These are phyloP conservation scores for Schizophyllum amplum DNA, from an alignment of 1,284 basidiomycete genomes.

Conservation along the genomic window DNA sequence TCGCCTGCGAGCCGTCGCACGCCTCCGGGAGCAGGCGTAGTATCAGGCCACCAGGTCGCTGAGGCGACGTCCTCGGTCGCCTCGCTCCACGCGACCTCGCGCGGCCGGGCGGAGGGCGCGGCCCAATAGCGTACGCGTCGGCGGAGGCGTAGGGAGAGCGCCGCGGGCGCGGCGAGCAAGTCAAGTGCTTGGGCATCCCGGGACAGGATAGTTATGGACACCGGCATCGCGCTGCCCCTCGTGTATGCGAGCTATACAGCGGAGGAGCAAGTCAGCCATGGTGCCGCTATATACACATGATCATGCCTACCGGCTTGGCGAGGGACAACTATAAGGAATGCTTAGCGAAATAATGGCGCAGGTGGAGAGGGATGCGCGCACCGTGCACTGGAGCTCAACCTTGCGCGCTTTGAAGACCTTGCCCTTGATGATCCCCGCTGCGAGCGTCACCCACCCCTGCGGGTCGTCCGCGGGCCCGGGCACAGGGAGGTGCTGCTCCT, in stretches of 20 bases:
- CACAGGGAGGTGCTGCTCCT: constrained; percentile 32
- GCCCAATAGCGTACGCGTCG: constrained; percentile 37
- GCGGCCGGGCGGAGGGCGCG: constrained; percentile 22
- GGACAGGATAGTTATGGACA: constrained; percentile 32
- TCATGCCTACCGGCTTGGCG: constrained; percentile 31
- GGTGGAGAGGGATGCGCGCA: constrained; percentile 18
- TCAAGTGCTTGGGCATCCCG: constrained; percentile 32
- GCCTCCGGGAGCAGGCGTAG: constrained; percentile 15
- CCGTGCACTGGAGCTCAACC: constrained; percentile 35
- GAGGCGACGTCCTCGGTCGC: constrained; percentile 29
- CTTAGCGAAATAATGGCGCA: constrained; percentile 1
- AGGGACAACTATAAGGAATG: constrained; percentile 27
- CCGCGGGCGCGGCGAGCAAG: constrained; percentile 31
- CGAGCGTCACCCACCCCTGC: constrained; percentile 36
- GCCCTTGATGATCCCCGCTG: constrained; percentile 30
- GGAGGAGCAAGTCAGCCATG: constrained; percentile 7
- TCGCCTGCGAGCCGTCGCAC: constrained; percentile 39
- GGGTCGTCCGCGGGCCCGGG: constrained; percentile 36
- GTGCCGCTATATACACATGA: neutral
- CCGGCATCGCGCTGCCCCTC: constrained; percentile 39
- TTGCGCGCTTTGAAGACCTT: constrained; percentile 30
- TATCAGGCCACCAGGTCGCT: constrained; percentile 37
- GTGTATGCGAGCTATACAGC: constrained; percentile 43
- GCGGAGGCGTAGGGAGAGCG: constrained; percentile 33
- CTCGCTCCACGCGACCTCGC: constrained; percentile 31